Base-by-base conservation (phyloP, 306 rosid species). In the Rubus parviflorus region DNA sequence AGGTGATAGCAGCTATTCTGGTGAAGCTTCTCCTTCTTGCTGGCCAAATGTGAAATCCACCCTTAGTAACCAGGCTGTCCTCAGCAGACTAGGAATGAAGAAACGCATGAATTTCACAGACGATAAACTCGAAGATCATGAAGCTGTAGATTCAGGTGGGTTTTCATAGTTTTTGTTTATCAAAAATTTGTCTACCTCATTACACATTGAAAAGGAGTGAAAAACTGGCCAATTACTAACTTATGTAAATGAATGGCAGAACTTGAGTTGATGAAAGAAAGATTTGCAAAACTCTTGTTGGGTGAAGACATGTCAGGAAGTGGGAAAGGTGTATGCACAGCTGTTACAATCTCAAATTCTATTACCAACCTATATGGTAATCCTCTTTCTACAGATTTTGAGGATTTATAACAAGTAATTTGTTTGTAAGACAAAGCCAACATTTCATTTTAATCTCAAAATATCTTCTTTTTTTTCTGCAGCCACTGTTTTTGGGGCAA, bases 241-340 rank as follows among this genome's bases (percentile, higher is more conserved):
- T 75, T 19, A 35, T 78, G 43, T 68, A 77, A 37, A 65, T 71
- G 19, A 43, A 68, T 78, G 35, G 74, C 83, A 96, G 99, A 88
- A 83, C 80, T 91, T 57, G 98, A 92, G 79, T 54, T 81, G 85
- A 91, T 91, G 94, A 96, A 86, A 85, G 98, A 92, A 82, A 91
- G 90, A 87, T 91, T 96, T 72, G 83, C 99, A 7, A 96, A 96
- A 77, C 97, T 96, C 73, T 87, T 96, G 69, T 66, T 96, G 1
- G 98, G 99, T 60, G 99, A 96, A 83, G 99, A 96, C 84, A 92
- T 96, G 99, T 96, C 98, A 2, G 98, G 99, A 48, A 85, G 98
- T 72, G 99, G 99, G 15, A 96, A 92, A 81, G 99, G 99, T 7
- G 99, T 96, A 45, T 86, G 90, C 73, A 91, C 99, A n/a, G 96